Base-by-base conservation (phyloP, 2,329 filamentous ascomycete genomes). In the Thielaviopsis ethacetica region DNA sequence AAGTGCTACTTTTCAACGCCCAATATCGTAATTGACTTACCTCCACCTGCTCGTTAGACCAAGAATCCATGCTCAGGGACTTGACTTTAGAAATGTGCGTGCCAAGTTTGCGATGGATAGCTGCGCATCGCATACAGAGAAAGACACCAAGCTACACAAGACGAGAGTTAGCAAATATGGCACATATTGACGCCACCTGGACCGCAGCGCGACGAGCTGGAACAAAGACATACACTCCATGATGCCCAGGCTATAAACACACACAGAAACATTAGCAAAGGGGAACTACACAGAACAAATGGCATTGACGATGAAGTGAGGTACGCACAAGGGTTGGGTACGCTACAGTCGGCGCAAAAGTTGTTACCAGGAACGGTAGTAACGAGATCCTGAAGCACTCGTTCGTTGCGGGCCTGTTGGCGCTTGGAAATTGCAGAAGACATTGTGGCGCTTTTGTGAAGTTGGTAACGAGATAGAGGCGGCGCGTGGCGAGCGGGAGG, bases 1-100 rank as follows among this genome's bases (percentile, higher is more conserved):
- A 56, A 21, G 26, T 54, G 51, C 41, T 19, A n/a, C 27, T 27
- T 27, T 38, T 34, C 38, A 19, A 15, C 30, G 38, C 27, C 26
- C 26, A 27, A 41, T 44, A 26, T 21, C 21, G 41, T 17, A 15
- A 19, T 15, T 26, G 57, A 72, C 81, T 72, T 76, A 95, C 91
- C 73, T 98, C 93, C 63, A 98, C 91, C 73, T 98, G 93, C 62
- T 97, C 93, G 67, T 85, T 85, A 54, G 87, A 84, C 93, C 93
- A 98, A 65, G 86, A 93, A 72, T 98, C 93, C 91, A 98, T 97
- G 71, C 87, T 97, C 73, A 98, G 73, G 44, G 91, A 97, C 73
- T 98, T 98, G 75, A 98, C 90, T 71, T 98, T 98, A 64, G 91
- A 96, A 63, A 98, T 89, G 71, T 98, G 93, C 49, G 93, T 97